Percentiles rank a stretch among this genome's conserved stretches.
Evolutionary conservation across 2,329 filamentous ascomycete genomes (phyloP).

Genomic region (Sclerotinia minor): DNA sequence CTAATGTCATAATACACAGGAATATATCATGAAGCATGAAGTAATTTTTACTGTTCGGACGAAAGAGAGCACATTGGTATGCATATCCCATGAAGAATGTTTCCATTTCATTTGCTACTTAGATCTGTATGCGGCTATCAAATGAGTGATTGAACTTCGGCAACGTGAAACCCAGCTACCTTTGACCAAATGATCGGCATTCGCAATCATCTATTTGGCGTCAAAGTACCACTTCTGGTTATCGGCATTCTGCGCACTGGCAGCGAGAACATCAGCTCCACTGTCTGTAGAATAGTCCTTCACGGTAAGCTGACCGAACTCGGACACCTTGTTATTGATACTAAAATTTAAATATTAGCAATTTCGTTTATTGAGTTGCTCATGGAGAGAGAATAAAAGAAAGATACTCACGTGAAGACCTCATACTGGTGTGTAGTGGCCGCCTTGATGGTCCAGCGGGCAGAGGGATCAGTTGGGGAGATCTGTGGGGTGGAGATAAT

Average conservation of each 20-base stretch:
- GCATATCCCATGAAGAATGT: not conserved
- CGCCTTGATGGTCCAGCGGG: slow-evolving; percentile 9
- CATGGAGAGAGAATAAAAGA: no score
- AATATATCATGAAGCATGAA: not conserved
- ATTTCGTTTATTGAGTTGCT: not conserved
- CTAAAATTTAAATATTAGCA: not conserved
- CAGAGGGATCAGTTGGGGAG: not conserved
- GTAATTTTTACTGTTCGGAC: not conserved
- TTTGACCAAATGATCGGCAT: not conserved
- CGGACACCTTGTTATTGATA: slow-evolving; percentile 7
- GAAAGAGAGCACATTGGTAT: not conserved
- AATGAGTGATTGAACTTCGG: not conserved
- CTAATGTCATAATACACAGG: not conserved
- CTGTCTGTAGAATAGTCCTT: not conserved
- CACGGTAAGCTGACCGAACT: slow-evolving; percentile 3
- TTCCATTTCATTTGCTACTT: not conserved
- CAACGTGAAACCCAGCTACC: not conserved
- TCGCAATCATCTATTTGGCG: not conserved
- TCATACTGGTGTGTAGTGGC: not conserved
- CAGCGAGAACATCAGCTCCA: not conserved
- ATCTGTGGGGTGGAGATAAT: slow-evolving; percentile 13
- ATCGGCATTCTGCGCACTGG: not conserved
- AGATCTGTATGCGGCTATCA: not conserved
- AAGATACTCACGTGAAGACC: slow-evolving; percentile 11
- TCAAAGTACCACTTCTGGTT: slow-evolving; percentile 22